Conservation (phyloP, 164 flowering plant species). For the Chimonanthus salicifolius region DNA sequence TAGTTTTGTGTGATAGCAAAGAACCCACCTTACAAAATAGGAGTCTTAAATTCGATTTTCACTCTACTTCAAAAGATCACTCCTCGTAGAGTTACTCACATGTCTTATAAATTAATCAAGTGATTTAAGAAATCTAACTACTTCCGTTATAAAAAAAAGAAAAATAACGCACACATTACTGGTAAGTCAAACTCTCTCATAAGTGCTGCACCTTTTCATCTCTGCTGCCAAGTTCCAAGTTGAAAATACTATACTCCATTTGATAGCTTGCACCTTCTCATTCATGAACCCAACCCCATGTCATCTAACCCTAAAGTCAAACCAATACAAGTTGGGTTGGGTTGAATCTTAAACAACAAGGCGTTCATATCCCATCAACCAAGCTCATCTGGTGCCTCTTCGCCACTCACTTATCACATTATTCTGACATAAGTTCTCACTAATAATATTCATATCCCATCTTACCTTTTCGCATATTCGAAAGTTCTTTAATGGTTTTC, state of each 20-base stretch:
- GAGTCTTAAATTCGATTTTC: too few relatives aligned
- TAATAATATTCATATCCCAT: constrained; percentile 3
- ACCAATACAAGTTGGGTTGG: neutral
- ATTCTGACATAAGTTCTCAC: neutral
- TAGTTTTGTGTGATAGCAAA: too few relatives aligned
- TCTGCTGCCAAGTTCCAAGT: too few relatives aligned
- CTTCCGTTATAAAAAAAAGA: too few relatives aligned
- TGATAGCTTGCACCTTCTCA: neutral
- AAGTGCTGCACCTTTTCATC: too few relatives aligned
- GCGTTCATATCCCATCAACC: neutral
- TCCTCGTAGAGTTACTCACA: too few relatives aligned
- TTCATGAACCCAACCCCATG: neutral
- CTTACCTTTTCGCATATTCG: constrained; percentile 6
- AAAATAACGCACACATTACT: too few relatives aligned
- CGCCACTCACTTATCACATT: neutral
- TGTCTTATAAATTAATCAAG: too few relatives aligned
- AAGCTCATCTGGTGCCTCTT: neutral
- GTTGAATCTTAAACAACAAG: neutral
- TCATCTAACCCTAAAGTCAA: neutral
- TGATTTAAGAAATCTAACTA: too few relatives aligned
- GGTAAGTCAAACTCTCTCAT: too few relatives aligned
- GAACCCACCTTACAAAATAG: too few relatives aligned
- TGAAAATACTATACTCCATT: neutral
- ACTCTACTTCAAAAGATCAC: too few relatives aligned
- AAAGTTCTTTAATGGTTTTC: neutral